A percentile compares a stretch with the other conserved stretches of the same genome.
phyloP scores from a whole-genome alignment of 2,329 filamentous ascomycete species.

The Fusarium sp. region DNA sequence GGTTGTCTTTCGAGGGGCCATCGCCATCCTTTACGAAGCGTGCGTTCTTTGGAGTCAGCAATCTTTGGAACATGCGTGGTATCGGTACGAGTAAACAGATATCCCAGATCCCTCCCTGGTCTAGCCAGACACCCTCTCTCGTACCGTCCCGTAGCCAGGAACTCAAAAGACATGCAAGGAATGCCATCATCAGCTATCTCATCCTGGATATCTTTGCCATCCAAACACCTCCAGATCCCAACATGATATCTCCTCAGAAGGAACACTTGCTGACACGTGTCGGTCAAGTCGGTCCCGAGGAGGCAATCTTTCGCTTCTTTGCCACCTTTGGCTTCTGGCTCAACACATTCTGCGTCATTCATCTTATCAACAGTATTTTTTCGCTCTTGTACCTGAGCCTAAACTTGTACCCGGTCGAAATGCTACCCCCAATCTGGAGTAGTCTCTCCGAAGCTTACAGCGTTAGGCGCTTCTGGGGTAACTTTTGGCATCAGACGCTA shows the following conservation, averaged over 20 bases:
- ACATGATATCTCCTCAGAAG: constrained; percentile 14
- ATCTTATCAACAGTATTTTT: constrained; percentile 28
- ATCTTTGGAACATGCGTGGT: constrained; percentile 33
- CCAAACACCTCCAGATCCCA: constrained; percentile 15
- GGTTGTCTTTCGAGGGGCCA: not conserved
- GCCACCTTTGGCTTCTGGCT: constrained; percentile 27
- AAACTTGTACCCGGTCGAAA: constrained; percentile 17
- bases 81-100: constrained; percentile 13
- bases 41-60: constrained; percentile 6
- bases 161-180: constrained; percentile 12
- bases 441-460: constrained; percentile 24
- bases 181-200: constrained; percentile 10
- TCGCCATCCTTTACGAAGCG: not conserved
- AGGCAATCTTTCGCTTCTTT: constrained; percentile 25
- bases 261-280: constrained; percentile 17
- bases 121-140: not conserved
- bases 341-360: constrained; percentile 32
- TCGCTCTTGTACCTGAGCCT: constrained; percentile 3
- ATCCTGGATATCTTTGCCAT: constrained; percentile 23
- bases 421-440: constrained; percentile 29
- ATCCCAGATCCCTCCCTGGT: constrained; percentile 9
- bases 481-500: constrained; percentile 32
- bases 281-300: not conserved
- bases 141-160: constrained; percentile 12
- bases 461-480: constrained; percentile 32